phyloP scores from a whole-genome alignment of 768 basidiomycete genomes.

The Lactarius trivialis region DNA sequence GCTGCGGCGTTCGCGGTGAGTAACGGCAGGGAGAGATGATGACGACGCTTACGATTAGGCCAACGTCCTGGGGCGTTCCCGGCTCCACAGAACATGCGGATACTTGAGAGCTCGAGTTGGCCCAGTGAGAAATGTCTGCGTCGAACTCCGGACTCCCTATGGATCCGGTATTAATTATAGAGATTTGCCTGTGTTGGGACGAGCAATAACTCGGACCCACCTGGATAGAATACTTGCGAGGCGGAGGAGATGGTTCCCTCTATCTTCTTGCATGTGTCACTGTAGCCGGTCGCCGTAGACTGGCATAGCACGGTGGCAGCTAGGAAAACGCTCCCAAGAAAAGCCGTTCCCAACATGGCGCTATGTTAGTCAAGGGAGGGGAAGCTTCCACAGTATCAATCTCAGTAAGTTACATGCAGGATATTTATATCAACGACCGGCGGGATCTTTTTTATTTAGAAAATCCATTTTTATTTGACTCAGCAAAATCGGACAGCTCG shows the following conservation, averaged over 20 bases:
- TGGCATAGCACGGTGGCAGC: not conserved
- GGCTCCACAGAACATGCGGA: conserved; percentile 22
- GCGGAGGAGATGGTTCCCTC: not conserved
- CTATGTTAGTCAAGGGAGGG: too few species aligned
- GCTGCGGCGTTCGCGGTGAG: not conserved
- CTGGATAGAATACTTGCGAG: conserved; percentile 1
- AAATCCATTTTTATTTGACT: too few species aligned
- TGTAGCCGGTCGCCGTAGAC: not conserved
- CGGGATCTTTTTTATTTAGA: too few species aligned
- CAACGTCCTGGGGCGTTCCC: conserved; percentile 18
- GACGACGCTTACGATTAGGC: conserved; percentile 8
- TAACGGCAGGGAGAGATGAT: too few species aligned
- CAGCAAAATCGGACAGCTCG: too few species aligned
- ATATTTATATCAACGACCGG: not conserved
- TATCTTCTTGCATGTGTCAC: not conserved
- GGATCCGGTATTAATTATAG: not conserved
- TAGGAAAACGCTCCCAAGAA: not conserved
- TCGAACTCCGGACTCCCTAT: conserved; percentile 6
- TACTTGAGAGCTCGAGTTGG: conserved; percentile 16
- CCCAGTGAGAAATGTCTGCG: conserved; percentile 18
- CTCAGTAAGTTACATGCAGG: not conserved
- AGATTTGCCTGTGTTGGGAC: too few species aligned
- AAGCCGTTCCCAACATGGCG: not conserved
- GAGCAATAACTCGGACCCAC: not conserved
- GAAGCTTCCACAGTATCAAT: not conserved